Conservation (phyloP, 108 stramenopile genomes). For the Cyclotella baltica region DNA sequence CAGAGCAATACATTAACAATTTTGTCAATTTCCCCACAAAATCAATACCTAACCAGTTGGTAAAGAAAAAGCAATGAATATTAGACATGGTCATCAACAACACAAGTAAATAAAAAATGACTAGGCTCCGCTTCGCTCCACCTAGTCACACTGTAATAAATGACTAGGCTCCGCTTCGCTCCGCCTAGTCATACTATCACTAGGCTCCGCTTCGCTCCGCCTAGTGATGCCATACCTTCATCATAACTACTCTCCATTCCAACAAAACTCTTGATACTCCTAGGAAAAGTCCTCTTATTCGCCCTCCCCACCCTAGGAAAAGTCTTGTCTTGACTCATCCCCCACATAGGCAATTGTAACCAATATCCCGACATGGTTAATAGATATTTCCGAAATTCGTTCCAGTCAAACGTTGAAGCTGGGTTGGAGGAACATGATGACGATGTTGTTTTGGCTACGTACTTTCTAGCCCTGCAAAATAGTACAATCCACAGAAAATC, state of each 20-base stretch:
- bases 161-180: too few species aligned
- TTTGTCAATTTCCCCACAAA: constrained; percentile 86
- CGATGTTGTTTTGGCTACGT: constrained; percentile 60
- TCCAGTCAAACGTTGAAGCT: constrained; percentile 69
- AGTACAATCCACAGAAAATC: constrained; percentile 88
- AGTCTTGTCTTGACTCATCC: constrained; percentile 72
- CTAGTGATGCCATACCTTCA: constrained; percentile 86
- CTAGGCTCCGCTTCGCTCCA: too few species aligned
- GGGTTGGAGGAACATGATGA: too few species aligned
- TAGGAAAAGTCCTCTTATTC: constrained; percentile 69
- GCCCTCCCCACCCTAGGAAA: constrained; percentile 71
- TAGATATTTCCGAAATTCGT: constrained; percentile 69
- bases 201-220: too few species aligned
- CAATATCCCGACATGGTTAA: constrained; percentile 82
- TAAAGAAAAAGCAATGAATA: not conserved
- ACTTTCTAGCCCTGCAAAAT: constrained; percentile 85
- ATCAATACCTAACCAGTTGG: constrained; percentile 66
- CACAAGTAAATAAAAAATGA: too few species aligned
- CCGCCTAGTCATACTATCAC: too few species aligned
- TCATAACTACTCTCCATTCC: constrained; percentile 74
- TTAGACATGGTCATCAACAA: not conserved
- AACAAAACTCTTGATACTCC: constrained; percentile 76
- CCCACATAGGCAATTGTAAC: constrained; percentile 87
- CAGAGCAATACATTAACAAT: constrained; percentile 79
- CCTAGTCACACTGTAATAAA: too few species aligned